Percentiles rank a stretch among this genome's conserved stretches.
These are phyloP conservation scores for Moesziomyces aphidis DNA, from an alignment of 1,284 basidiomycete genomes.

Conservation along the genomic window DNA sequence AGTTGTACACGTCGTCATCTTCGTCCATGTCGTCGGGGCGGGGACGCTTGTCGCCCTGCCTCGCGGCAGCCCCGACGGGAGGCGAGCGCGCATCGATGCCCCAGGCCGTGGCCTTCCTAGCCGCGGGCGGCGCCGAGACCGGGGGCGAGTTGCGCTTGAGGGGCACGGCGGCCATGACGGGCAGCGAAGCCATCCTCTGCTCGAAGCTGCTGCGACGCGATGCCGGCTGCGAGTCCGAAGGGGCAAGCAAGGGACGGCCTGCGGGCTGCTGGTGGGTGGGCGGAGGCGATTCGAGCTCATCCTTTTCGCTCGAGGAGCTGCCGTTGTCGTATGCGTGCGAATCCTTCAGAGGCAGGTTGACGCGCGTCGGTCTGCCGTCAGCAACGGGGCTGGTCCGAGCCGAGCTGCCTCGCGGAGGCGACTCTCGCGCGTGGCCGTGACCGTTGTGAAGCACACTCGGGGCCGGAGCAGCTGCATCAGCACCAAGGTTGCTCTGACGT, in stretches of 20 bases:
- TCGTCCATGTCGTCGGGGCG: constrained; percentile 47
- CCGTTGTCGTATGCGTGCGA: constrained; percentile 24
- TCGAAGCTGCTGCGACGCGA: constrained; percentile 55
- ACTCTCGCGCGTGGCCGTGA: constrained; percentile 22
- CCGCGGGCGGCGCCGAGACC: constrained; percentile 12
- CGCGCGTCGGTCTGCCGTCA: constrained; percentile 1
- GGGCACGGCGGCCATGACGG: constrained; percentile 51
- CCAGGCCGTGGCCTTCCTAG: constrained; percentile 42
- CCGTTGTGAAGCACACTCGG: constrained; percentile 25
- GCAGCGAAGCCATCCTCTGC: constrained; percentile 51
- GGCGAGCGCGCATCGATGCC: constrained; percentile 44
- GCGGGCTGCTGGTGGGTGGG: constrained; percentile 16
- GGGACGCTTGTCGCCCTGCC: constrained; percentile 27
- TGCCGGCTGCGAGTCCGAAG: constrained; percentile 12
- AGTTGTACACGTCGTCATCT: constrained; percentile 49
- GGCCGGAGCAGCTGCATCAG: constrained; percentile 12
- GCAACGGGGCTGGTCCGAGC: constrained; percentile 23
- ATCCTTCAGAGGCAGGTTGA: constrained; percentile 16
- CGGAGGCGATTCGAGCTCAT: constrained; percentile 48
- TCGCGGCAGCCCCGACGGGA: constrained; percentile 7
- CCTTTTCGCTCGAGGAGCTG: constrained; percentile 46
- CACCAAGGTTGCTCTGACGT: constrained; percentile 22
- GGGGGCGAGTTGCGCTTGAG: constrained; percentile 48
- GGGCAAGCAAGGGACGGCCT: constrained; percentile 9
- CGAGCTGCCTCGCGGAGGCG: constrained; percentile 18